Percentiles rank a stretch among this genome's conserved stretches.
phyloP scores from a whole-genome alignment of 2,329 filamentous ascomycete genomes.

The Colletotrichum orchidophilum region DNA sequence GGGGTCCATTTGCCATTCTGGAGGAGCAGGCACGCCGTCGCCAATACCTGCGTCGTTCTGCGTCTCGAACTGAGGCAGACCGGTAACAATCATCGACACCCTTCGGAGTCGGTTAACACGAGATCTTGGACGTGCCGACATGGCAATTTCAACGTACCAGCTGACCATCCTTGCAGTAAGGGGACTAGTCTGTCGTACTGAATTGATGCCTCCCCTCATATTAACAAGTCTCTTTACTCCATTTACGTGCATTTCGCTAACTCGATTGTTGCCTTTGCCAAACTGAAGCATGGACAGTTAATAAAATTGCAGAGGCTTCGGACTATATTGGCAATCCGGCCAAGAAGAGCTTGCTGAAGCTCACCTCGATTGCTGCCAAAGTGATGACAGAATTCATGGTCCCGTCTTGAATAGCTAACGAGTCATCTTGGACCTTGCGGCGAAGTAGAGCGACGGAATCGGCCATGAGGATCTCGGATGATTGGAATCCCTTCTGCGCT shows the following conservation, averaged over 20 bases:
- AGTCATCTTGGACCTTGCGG: constrained; percentile 56
- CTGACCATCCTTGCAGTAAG: constrained; percentile 64
- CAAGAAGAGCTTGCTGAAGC: neutral
- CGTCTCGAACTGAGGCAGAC: constrained; percentile 60
- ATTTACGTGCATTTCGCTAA: constrained; percentile 58
- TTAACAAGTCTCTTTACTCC: constrained; percentile 59
- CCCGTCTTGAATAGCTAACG: constrained; percentile 60
- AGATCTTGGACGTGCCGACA: neutral
- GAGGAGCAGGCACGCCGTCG: constrained; percentile 57
- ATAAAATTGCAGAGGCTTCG: neutral
- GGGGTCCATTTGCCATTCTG: constrained; percentile 55
- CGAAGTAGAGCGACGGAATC: constrained; percentile 64
- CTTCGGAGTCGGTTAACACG: constrained; percentile 42
- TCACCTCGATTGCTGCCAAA: constrained; percentile 65
- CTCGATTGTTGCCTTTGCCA: constrained; percentile 60
- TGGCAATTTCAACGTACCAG: constrained; percentile 50
- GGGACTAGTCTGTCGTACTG: constrained; percentile 57
- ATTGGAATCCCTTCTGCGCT: constrained; percentile 61
- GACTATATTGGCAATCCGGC: neutral
- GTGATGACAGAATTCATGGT: constrained; percentile 68
- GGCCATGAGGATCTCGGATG: constrained; percentile 64
- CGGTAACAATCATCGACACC: constrained; percentile 66
- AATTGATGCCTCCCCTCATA: constrained; percentile 60
- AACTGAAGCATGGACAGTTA: constrained; percentile 44
- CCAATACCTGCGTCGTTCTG: constrained; percentile 60